Base-by-base conservation (phyloP, 2,329 filamentous ascomycete genomes). In the Cytospora leucostoma region DNA sequence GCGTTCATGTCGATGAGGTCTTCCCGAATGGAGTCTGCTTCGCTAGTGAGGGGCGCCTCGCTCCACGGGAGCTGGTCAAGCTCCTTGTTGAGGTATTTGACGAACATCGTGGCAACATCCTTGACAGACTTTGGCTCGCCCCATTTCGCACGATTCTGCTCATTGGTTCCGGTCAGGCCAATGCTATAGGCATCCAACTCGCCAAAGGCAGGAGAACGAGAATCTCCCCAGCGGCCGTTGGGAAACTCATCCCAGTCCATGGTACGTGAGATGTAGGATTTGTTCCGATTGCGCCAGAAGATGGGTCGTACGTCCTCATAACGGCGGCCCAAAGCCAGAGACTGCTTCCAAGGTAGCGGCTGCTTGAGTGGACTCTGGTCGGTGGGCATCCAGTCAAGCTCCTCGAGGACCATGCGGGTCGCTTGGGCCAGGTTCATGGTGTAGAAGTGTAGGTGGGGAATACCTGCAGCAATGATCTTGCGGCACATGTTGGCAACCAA, bases 191-290 rank as follows among this genome's bases (percentile, higher is more conserved):
- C 88, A 76, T 98, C 94, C 59, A 98, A 81, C 76, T 97, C 93
- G 71, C 95, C 95, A 72, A 97, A 99, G 57, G 95, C 95, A 66
- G 95, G 95, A 64, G 94, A 98, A 68, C 95, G 87, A 59, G 93
- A 94, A 76, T 99, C 95, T 77, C 95, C 96, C 95, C 95, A 99
- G 76, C 95, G 90, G 54, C 95, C 95, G 81, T 99, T 99, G 62
- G 95, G 95, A 71, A 97, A 99, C 76, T 99, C 95, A 71, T 99
- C 95, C 95, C 95, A 99, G 70, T 97, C 94, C 74, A 97, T 93
- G 0, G 95, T 99, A 61, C 95, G 92, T 62, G 92, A 88, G 61
- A 99, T 88, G 71, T 99, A 99, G 4, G 93, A 97, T 73, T 95
- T 93, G 78, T 96, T 95, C 64, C 95, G 88, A 78, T 98, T 97